phyloP scores from a whole-genome alignment of 1,139 yeast species.

The Eremothecium sinecaudum region DNA sequence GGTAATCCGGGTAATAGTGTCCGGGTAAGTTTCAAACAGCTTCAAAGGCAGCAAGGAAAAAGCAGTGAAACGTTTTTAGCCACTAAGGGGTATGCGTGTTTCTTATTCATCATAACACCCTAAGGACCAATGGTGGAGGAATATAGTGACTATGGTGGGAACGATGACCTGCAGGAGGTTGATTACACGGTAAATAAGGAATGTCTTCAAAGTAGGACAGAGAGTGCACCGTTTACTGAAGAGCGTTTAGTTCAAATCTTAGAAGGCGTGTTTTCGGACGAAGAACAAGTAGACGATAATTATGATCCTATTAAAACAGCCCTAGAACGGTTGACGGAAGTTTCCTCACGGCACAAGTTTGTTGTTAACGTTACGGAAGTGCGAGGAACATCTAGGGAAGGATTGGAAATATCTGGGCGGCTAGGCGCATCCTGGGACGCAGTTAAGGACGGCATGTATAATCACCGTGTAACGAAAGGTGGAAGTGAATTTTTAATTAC shows the following conservation, averaged over 20 bases:
- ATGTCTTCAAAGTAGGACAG: neutral
- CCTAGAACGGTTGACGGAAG: slow-evolving; percentile 23
- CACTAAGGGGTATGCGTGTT: too few species aligned
- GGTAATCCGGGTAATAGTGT: too few species aligned
- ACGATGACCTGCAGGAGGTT: neutral
- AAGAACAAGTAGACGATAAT: neutral
- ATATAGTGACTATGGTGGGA: neutral
- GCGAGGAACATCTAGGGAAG: slow-evolving; percentile 10
- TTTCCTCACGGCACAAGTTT: slow-evolving; percentile 34
- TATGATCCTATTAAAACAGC: slow-evolving; percentile 10
- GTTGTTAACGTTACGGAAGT: slow-evolving; percentile 25
- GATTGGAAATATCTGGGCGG: slow-evolving; percentile 22
- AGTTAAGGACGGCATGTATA: slow-evolving; percentile 34
- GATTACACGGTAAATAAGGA: neutral
- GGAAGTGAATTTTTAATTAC: slow-evolving; percentile 17
- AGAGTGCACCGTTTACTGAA: slow-evolving; percentile 6
- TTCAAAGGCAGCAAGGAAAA: too few species aligned
- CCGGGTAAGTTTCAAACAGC: too few species aligned
- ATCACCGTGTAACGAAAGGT: slow-evolving; percentile 15
- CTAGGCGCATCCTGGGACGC: slow-evolving; percentile 36
- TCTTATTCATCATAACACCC: too few species aligned
- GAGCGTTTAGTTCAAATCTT: slow-evolving; percentile 5
- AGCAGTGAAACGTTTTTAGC: too few species aligned
- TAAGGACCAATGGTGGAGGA: slow-evolving; percentile 1
- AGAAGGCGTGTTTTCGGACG: neutral